Evolutionary conservation across 2,329 filamentous ascomycete genomes (phyloP).

Genomic region (Pseudocercospora cruenta): DNA sequence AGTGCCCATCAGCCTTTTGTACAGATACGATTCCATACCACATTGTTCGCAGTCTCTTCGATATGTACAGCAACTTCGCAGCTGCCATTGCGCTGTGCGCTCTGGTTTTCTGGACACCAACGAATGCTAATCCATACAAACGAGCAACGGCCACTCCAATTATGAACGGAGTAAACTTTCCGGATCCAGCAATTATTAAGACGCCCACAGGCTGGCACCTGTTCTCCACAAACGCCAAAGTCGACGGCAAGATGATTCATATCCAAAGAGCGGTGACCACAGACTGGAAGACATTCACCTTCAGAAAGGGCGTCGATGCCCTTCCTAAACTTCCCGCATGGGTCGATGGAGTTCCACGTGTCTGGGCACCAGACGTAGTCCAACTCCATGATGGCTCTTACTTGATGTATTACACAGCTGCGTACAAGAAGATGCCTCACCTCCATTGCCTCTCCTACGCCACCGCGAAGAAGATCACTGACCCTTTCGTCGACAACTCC

Average conservation of each 20-base stretch:
- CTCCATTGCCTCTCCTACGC: conserved; percentile 43
- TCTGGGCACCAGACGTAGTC: conserved; percentile 67
- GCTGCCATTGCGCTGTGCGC: conserved; percentile 16
- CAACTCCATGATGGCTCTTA: conserved; percentile 36
- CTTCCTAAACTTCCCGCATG: conserved; percentile 58
- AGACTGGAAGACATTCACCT: conserved; percentile 41
- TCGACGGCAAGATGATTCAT: conserved; percentile 39
- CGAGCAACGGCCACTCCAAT: conserved; percentile 26
- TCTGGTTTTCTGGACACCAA: background rate
- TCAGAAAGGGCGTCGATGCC: conserved; percentile 50
- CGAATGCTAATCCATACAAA: conserved; percentile 11
- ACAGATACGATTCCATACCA: background rate
- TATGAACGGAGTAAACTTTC: conserved; percentile 51
- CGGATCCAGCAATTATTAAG: conserved; percentile 43
- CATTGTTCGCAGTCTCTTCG: background rate
- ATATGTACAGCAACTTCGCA: conserved; percentile 14
- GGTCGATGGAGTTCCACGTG: conserved; percentile 51
- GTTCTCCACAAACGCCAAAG: conserved; percentile 43
- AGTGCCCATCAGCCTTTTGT: background rate
- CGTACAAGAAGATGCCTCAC: conserved; percentile 24
- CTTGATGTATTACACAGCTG: conserved; percentile 42
- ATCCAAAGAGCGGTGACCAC: conserved; percentile 44
- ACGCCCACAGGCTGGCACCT: conserved; percentile 43
- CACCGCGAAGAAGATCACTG: conserved; percentile 29
- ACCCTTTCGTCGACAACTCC: conserved; percentile 34